Percentiles rank a stretch among this genome's conserved stretches.
Conservation (phyloP, 192 early-diverging fungal species). For the Mortierella hygrophila region DNA sequence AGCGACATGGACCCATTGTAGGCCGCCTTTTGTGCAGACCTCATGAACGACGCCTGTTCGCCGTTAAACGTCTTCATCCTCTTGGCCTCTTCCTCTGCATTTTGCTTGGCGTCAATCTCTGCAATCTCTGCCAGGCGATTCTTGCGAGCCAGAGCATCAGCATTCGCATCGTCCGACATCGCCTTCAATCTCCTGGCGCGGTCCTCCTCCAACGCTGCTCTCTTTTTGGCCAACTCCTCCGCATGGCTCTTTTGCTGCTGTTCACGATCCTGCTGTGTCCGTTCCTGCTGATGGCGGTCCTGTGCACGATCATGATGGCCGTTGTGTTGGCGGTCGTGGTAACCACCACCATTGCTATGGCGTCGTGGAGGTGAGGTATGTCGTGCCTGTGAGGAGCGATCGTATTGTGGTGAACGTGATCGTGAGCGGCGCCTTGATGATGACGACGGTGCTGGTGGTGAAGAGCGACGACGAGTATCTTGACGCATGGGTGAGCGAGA, state of each 20-base stretch:
- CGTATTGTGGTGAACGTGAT: constrained; percentile 19
- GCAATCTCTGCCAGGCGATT: constrained; percentile 47
- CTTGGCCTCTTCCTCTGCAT: constrained; percentile 49
- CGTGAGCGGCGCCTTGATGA: background rate
- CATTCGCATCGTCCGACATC: constrained; percentile 59
- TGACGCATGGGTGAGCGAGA: background rate
- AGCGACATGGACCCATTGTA: constrained; percentile 33
- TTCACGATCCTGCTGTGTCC: background rate
- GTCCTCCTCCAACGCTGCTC: constrained; percentile 29
- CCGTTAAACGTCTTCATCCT: constrained; percentile 14
- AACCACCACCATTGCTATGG: background rate
- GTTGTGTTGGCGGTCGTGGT: background rate
- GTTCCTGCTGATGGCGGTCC: background rate
- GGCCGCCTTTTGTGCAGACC: constrained; percentile 24
- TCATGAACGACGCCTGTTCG: constrained; percentile 41
- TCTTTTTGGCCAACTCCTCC: constrained; percentile 15
- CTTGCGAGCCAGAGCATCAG: constrained; percentile 44
- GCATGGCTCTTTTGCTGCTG: background rate
- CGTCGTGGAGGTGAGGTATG: background rate
- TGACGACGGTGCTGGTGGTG: background rate
- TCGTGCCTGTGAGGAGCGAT: constrained; percentile 17
- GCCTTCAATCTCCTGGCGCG: constrained; percentile 44
- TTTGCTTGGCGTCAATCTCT: constrained; percentile 34
- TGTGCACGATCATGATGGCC: background rate
- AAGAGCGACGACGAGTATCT: background rate